Percentiles rank a stretch among this genome's conserved stretches.
Conservation (phyloP, 2,329 filamentous ascomycete species). For the Cryoendolithus antarcticus region DNA sequence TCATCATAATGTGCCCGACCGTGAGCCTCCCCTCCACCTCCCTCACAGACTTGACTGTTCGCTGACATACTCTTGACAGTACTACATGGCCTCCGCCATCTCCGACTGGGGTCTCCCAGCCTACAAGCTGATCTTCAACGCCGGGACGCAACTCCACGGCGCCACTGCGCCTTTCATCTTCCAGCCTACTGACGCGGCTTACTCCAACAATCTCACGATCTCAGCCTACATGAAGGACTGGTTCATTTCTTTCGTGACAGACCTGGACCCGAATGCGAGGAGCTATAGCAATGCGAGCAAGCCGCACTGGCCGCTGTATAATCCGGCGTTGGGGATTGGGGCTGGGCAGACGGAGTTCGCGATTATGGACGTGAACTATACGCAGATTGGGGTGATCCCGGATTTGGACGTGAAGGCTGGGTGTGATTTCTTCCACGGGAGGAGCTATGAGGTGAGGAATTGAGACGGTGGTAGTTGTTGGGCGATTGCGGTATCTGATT, state of each 20-base stretch:
- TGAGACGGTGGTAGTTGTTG: background rate
- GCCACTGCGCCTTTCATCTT: constrained; percentile 15
- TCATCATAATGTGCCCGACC: constrained; percentile 27
- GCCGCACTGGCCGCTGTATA: constrained; percentile 21
- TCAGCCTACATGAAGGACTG: constrained; percentile 23
- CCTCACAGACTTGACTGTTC: too few species aligned
- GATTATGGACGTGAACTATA: constrained; percentile 14
- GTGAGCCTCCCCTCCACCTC: too few species aligned
- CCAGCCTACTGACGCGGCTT: constrained; percentile 2
- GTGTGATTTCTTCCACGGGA: constrained; percentile 16
- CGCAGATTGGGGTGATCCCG: constrained; percentile 10
- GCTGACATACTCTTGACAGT: constrained; percentile 4
- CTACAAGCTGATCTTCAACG: constrained; percentile 25
- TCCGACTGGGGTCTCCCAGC: constrained; percentile 8
- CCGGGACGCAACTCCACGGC: constrained; percentile 22
- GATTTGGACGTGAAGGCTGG: constrained; percentile 12
- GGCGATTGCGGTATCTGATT: too few species aligned
- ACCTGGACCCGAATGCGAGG: constrained; percentile 21
- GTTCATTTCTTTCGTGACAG: constrained; percentile 23
- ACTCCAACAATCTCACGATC: constrained; percentile 21
- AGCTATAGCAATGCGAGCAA: constrained; percentile 5
- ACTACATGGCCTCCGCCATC: constrained; percentile 25
- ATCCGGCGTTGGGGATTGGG: constrained; percentile 2
- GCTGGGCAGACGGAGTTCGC: constrained; percentile 6
- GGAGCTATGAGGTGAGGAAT: constrained; percentile 14